Evolutionary conservation across 805 yeast genomes (phyloP), one percentile per base, ranked within the genome.

Genomic region (Blastobotrys mokoenaii): DNA sequence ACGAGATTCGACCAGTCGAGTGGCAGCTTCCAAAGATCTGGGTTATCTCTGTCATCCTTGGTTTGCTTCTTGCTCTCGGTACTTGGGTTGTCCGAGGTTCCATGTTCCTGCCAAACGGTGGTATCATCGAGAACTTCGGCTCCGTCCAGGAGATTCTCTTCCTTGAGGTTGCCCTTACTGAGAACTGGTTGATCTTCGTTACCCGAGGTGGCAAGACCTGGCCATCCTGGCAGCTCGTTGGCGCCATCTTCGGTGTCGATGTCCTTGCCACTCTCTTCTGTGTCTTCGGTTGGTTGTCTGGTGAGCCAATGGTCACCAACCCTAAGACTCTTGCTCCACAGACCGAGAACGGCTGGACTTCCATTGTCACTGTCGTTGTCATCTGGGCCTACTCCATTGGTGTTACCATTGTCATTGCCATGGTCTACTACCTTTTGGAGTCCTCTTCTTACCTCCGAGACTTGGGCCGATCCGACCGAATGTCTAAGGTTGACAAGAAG

Each of bases 151-250:
- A 95, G 83, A 80, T 87, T 63, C 76, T 87, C 71, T 87, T 87
- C 85, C 81, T 87, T 72, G 87, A 87, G 76, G 83, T 87, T 67
- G 84, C 96, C 50, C 80, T 87, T 70, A 87, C 96, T 71, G 96
- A 87, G 77, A 87, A 87, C 77, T 87, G 96, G 96, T 80, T 87
- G 72, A 87, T 87, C 76, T 87, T 87, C 84, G 78, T 87, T 64
- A 87, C 96, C 65, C 83, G 96, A 78, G 96, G 96, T 68, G 96
- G 95, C 75, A 94, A 95, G 70, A 87, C 89, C 85, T 81, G 89
- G 90, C 96, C 96, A 76, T 83, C 94, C 43, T 87, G 96, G 96
- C 95, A 87, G 79, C 82, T 87, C 71, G 66, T 90, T 62, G 93
- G 88, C 77, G 96, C 96, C 66, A 95, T 87, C 63, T 76, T 85